Conservation (phyloP, 805 yeast species). For the Metschnikowia lunata region DNA sequence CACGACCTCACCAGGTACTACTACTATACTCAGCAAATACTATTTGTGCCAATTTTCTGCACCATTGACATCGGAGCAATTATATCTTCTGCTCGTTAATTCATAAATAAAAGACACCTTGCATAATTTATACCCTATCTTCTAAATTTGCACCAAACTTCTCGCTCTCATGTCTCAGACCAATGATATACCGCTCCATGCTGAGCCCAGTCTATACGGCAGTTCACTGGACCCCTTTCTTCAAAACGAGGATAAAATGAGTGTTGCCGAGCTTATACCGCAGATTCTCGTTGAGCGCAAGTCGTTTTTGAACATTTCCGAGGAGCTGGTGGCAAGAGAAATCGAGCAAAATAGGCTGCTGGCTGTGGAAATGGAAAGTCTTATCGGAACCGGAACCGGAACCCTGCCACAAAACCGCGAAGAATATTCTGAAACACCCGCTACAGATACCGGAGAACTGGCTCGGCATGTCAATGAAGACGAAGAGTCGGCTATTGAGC, state of each 20-base stretch:
- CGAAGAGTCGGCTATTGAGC: conserved; percentile 16
- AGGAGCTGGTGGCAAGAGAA: conserved; percentile 47
- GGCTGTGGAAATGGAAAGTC: conserved; percentile 1
- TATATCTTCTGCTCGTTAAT: too few species aligned
- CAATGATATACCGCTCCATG: conserved; percentile 16
- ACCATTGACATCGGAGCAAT: too few species aligned
- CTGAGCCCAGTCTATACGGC: conserved; percentile 28
- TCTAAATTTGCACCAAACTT: not conserved
- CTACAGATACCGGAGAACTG: not conserved
- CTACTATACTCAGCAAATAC: not conserved
- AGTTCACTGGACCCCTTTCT: conserved; percentile 35
- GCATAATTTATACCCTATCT: too few species aligned
- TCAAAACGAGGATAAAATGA: conserved; percentile 40
- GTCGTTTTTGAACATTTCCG: conserved; percentile 56
- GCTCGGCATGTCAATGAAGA: conserved; percentile 5
- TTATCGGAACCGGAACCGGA: conserved; percentile 2
- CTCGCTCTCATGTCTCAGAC: conserved; percentile 6
- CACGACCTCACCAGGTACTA: too few species aligned
- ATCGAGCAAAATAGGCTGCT: conserved; percentile 21
- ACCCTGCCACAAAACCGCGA: not conserved
- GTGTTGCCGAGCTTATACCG: conserved; percentile 54
- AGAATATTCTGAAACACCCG: not conserved
- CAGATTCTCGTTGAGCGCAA: conserved; percentile 56
- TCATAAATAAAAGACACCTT: too few species aligned
- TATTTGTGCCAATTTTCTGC: not conserved